A percentile compares a stretch with the other conserved stretches of the same genome.
Evolutionary conservation across 2,329 filamentous ascomycete species (phyloP).

Genomic region (Fusarium torulosum): DNA sequence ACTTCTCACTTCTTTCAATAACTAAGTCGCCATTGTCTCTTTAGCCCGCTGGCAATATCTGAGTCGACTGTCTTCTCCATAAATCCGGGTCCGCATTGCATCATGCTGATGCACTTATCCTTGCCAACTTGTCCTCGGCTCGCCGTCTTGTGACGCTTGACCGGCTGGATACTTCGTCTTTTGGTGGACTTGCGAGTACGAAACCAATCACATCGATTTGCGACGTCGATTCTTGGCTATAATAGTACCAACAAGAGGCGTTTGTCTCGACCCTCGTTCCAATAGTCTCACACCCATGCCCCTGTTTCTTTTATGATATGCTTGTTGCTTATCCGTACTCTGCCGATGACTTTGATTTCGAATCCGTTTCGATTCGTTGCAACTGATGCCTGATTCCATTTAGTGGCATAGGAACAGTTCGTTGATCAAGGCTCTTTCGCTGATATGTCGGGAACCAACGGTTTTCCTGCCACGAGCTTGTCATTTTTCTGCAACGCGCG

Average conservation of each 20-base stretch:
- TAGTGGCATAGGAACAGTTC: slow-evolving; percentile 17
- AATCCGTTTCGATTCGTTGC: slow-evolving; percentile 18
- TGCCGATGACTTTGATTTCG: slow-evolving; percentile 17
- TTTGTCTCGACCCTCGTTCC: slow-evolving; percentile 46
- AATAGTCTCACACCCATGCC: slow-evolving; percentile 41
- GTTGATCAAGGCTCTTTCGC: neutral
- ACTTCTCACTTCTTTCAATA: slow-evolving; percentile 20
- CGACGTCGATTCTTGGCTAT: slow-evolving; percentile 40
- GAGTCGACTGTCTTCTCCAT: slow-evolving; percentile 42
- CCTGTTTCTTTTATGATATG: slow-evolving; percentile 36
- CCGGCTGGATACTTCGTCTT: slow-evolving; percentile 34
- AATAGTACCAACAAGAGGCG: slow-evolving; percentile 41
- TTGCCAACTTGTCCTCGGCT: slow-evolving; percentile 29
- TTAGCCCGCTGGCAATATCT: slow-evolving; percentile 39
- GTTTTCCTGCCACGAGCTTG: neutral
- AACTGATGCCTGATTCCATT: slow-evolving; percentile 8
- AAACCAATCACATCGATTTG: slow-evolving; percentile 43
- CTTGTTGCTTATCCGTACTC: slow-evolving; percentile 20
- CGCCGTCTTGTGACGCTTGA: slow-evolving; percentile 46
- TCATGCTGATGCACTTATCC: slow-evolving; percentile 47
- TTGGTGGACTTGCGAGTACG: slow-evolving; percentile 41
- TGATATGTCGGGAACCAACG: slow-evolving; percentile 1
- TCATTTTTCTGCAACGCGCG: slow-evolving; percentile 19
- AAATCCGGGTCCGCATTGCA: slow-evolving; percentile 46
- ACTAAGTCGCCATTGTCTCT: slow-evolving; percentile 26